Base-by-base conservation (phyloP, 257 asterid genomes). In the Scutellaria barbata region DNA sequence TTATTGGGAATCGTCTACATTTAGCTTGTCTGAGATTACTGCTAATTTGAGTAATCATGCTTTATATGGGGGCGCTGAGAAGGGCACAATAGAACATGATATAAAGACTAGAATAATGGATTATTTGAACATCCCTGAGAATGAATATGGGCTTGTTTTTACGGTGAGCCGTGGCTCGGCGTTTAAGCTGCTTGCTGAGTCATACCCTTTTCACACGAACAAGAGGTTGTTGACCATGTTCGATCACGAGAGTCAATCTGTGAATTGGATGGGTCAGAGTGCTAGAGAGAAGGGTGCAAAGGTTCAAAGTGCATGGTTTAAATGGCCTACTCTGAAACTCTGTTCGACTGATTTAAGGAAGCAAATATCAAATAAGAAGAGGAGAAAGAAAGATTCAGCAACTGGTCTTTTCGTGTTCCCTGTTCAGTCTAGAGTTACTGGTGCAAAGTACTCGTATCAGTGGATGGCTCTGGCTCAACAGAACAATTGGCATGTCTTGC, bases 401-500 rank as follows among this genome's bases (percentile, higher is more conserved):
- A 82, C 88, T 13, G 99, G 99, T 41, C 97, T 95, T 54, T 92
- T 95, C 57, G 98, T 92, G 52, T 95, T 95, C 77, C 99, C 99
- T 42, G 99, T 95, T 43, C 99, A 95, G 74, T 95, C 98, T 8
- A 82, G 99, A 60, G 99, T 95, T 56, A 89, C 96, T 10, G 99
- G 99, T 56, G 98, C 98, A 0, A 95, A 89, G 79, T 95, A 95
- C 81, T 95, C 98, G 3, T 95, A 95, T 72, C 99, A 95, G 70
- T 95, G 99, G 99, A 92, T 95, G 98, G 96, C 99, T 9, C 69
- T 95, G 77, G 99, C 99, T 55, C 98, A 95, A 78, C 99, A 95
- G 90, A 95, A 95, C 73, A 95, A 92, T 61, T 95, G 99, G 99
- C 99, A 95, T 43, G 99, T 95, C 47, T 87, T 88, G 79, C 97